Conservation (phyloP, 495 filamentous ascomycete genomes). For the Xeromyces bisporus region DNA sequence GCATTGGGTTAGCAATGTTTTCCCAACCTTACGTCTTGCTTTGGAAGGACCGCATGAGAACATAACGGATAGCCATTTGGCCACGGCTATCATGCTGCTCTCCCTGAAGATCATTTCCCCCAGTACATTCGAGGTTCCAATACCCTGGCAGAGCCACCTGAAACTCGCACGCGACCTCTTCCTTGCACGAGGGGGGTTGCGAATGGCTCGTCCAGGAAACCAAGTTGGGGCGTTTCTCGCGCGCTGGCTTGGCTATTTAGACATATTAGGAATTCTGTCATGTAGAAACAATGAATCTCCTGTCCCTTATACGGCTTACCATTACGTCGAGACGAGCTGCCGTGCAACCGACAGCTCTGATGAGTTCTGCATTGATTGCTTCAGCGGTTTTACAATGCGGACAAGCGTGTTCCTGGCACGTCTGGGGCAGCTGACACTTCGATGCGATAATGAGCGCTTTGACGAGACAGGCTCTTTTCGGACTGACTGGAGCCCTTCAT, state of each 20-base stretch:
- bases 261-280: constrained; percentile 61
- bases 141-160: constrained; percentile 64
- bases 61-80: constrained; percentile 58
- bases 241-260: constrained; percentile 76
- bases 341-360: constrained; percentile 24
- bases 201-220: constrained; percentile 36
- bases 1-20: constrained; percentile 60
- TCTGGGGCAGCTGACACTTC: constrained; percentile 54
- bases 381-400: constrained; percentile 58
- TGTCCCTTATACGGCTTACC: constrained; percentile 32
- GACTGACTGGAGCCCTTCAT: constrained; percentile 41
- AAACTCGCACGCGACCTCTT: constrained; percentile 63
- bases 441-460: constrained; percentile 53
- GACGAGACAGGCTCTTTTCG: constrained; percentile 35
- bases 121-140: constrained; percentile 56
- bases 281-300: constrained; percentile 46
- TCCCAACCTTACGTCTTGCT: constrained; percentile 52
- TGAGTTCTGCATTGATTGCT: constrained; percentile 55
- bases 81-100: constrained; percentile 73
- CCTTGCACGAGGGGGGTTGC: constrained; percentile 42
- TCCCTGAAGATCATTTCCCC: constrained; percentile 78
- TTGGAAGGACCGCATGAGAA: constrained; percentile 39
- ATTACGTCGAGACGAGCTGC: constrained; percentile 34
- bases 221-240: constrained; percentile 63
- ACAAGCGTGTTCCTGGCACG: constrained; percentile 56